Percentiles rank a stretch among this genome's conserved stretches.
phyloP scores from a whole-genome alignment of 192 early-diverging fungal species.

The Ambispora gerdemannii region DNA sequence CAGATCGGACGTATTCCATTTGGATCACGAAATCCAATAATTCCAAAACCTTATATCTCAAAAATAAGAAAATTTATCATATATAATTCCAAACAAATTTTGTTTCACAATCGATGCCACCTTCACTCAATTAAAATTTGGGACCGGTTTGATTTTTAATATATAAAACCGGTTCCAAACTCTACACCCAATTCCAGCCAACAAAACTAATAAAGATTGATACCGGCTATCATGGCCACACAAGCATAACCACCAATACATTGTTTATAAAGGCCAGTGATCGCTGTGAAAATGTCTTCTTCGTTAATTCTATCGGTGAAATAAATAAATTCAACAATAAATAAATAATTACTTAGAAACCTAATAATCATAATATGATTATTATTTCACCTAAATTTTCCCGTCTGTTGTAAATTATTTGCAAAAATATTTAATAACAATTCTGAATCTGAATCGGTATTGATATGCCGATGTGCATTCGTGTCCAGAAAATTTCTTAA shows the following conservation, averaged over 20 bases:
- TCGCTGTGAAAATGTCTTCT: slow-evolving; percentile 96
- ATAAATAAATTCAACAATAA: slow-evolving; percentile 2
- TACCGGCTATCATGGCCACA: slow-evolving; percentile 93
- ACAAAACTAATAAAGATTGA: not conserved
- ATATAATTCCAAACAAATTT: not conserved
- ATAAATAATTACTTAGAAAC: not conserved
- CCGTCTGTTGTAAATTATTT: slow-evolving; percentile 93
- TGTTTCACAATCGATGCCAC: too few relatives aligned
- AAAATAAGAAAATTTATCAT: slow-evolving; percentile 18
- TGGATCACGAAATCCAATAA: slow-evolving; percentile 93
- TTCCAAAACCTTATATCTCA: slow-evolving; percentile 68
- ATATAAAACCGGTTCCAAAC: too few relatives aligned
- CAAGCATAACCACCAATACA: slow-evolving; percentile 93
- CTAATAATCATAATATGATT: not conserved
- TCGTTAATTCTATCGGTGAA: slow-evolving; percentile 77
- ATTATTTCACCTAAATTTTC: slow-evolving; percentile 74
- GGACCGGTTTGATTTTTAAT: too few relatives aligned
- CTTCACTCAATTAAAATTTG: too few relatives aligned
- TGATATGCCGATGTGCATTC: slow-evolving; percentile 98
- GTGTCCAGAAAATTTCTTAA: slow-evolving; percentile 86
- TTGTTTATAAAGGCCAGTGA: slow-evolving; percentile 77
- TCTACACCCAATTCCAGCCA: too few relatives aligned
- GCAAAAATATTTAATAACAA: slow-evolving; percentile 97
- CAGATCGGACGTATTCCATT: slow-evolving; percentile 96
- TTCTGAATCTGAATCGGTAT: slow-evolving; percentile 99